phyloP scores from a whole-genome alignment of 78 protist species.

The Protostelium mycophagum region DNA sequence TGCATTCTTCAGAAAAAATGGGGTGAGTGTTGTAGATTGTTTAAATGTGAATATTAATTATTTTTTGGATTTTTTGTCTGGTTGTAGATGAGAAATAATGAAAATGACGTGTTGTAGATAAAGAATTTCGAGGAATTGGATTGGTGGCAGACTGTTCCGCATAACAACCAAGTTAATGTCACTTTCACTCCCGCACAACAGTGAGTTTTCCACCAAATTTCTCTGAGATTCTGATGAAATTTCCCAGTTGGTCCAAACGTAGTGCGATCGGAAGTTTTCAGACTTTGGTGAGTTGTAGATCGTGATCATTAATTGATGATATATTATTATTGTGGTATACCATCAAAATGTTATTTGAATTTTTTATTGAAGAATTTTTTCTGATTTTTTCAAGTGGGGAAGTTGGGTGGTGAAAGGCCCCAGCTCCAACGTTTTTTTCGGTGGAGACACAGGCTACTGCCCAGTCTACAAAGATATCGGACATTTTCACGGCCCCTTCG shows the following conservation, averaged over 20 bases:
- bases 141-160: slow-evolving; percentile 47
- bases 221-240: not conserved
- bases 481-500: slow-evolving; percentile 45
- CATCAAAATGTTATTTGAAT: too few species aligned
- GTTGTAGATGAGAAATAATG: too few species aligned
- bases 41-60: too few species aligned
- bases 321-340: too few species aligned
- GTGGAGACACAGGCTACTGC: slow-evolving; percentile 58
- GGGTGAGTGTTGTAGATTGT: too few species aligned
- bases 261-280: not conserved
- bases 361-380: too few species aligned
- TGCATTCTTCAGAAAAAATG: slow-evolving; percentile 8
- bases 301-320: too few species aligned
- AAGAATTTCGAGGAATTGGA: slow-evolving; percentile 27
- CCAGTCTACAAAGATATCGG: slow-evolving; percentile 43
- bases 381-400: too few species aligned
- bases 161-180: not conserved
- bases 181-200: slow-evolving; percentile 31
- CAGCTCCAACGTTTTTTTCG: slow-evolving; percentile 15
- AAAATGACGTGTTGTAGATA: not conserved
- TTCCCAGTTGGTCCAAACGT: slow-evolving; percentile 8
- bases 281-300: too few species aligned
- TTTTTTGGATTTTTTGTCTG: too few species aligned
- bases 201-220: slow-evolving; percentile 11
- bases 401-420: slow-evolving; percentile 27